These are phyloP conservation scores for Tilletia indica DNA, from an alignment of 1,284 basidiomycete species.

Conservation along the genomic window DNA sequence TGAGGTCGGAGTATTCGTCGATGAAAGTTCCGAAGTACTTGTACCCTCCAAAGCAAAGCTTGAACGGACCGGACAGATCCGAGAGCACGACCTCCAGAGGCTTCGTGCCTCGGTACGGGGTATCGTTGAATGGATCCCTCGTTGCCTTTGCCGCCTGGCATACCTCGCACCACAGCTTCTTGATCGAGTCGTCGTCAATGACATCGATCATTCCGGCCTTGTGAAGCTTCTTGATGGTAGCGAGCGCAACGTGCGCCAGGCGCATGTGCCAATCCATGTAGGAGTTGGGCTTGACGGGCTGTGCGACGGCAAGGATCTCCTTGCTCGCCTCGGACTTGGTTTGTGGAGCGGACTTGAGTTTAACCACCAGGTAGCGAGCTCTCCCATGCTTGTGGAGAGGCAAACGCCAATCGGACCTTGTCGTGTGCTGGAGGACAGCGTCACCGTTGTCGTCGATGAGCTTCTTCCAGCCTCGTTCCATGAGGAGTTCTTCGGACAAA, in stretches of 20 bases:
- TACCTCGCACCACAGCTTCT: not conserved
- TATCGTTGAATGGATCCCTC: not conserved
- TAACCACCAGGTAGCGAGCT: not conserved
- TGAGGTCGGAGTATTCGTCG: not conserved
- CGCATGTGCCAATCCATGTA: too few species aligned
- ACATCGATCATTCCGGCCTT: too few species aligned
- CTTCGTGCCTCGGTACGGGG: not conserved
- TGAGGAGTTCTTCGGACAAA: too few species aligned
- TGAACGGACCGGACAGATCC: conserved; percentile 3
- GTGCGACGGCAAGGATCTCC: not conserved
- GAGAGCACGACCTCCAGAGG: not conserved
- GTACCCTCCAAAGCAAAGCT: not conserved
- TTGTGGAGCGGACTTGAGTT: not conserved
- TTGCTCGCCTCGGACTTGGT: not conserved
- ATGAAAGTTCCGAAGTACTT: not conserved
- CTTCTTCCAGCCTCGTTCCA: not conserved
- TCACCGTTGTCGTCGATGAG: not conserved
- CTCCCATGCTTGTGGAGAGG: not conserved
- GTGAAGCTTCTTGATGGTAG: too few species aligned
- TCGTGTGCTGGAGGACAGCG: conserved; percentile 3
- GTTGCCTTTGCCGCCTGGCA: not conserved
- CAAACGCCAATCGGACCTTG: not conserved
- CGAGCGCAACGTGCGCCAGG: too few species aligned
- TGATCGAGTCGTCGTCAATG: too few species aligned
- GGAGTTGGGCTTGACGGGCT: too few species aligned